Base-by-base conservation (phyloP, 1,139 yeast species). In the Suhomyces wounanorum region DNA sequence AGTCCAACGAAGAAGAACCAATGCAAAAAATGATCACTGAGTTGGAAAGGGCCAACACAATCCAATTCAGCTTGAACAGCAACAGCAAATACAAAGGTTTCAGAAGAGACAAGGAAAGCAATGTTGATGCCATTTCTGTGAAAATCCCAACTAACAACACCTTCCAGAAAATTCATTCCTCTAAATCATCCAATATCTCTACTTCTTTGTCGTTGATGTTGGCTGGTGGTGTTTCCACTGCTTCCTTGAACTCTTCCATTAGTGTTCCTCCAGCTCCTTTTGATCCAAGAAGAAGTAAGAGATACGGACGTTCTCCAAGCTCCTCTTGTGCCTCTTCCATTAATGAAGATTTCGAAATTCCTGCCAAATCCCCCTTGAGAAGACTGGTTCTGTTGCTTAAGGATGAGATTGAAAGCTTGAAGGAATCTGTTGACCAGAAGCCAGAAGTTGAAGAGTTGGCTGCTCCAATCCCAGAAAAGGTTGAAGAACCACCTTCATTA, bases 1-100 rank as follows among this genome's bases (percentile, higher is more conserved):
- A 31, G 8, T 51, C 44, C 8, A 9, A 28, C 3, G 31, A 33
- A 8, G 53, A 53, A 14, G 38, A 38, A 14, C 45, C 50, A 17
- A 23, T 45, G n/a, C 43, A 28, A 16, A 18, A 18, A 9, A 25
- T 31, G 40, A 35, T 35, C 25, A 30, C 56, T 13, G 50, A 50
- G 36, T 52, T 48, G 55, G 59, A 49, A 53, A 52, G 45, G 52
- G 50, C 55, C 53, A 58, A 44, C 35, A 54, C 60, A 14, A 59
- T 63, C 45, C 55, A 55, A 36, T 58, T 65, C 45, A 61, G 53
- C 55, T 68, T 58, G 62, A 65, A 50, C 40, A 60, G 65, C 18
- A 73, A 73, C 55, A 74, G 69, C 35, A 77, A 74, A 55, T 77
- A 77, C 59, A 69, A 63, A 53, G 81, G 81, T 0, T 77, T 77